Conservation (phyloP, 140 eudicot genomes). For the Cichorium intybus region DNA sequence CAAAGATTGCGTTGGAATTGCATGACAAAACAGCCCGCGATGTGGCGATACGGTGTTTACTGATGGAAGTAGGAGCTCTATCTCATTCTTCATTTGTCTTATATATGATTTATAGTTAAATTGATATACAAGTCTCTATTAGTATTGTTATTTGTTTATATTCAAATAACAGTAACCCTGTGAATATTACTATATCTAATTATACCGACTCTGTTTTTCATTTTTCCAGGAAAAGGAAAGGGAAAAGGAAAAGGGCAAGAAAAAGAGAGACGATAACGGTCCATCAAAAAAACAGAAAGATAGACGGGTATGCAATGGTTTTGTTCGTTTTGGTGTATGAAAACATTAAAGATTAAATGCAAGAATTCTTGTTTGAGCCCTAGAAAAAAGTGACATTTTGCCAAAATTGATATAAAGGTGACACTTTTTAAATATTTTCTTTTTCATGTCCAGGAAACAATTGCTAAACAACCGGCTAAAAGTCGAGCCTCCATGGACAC, state of each 20-base stretch:
- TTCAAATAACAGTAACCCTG: too few species aligned
- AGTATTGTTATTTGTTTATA: too few species aligned
- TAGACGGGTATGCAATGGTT: constrained; percentile 44
- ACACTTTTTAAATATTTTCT: not conserved
- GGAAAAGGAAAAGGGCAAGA: constrained; percentile 55
- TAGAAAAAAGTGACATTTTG: too few species aligned
- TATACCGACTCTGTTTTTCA: not conserved
- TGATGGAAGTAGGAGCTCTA: constrained; percentile 52
- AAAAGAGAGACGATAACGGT: constrained; percentile 46
- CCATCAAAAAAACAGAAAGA: constrained; percentile 39
- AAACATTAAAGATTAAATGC: too few species aligned
- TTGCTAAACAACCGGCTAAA: constrained; percentile 39
- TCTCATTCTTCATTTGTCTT: not conserved
- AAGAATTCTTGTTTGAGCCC: too few species aligned
- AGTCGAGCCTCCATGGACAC: constrained; percentile 33
- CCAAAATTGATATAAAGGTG: too few species aligned
- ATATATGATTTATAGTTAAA: not conserved
- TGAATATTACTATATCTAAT: too few species aligned
- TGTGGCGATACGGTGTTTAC: constrained; percentile 57
- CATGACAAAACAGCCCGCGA: constrained; percentile 59
- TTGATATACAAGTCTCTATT: not conserved
- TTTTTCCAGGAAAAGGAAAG: constrained; percentile 48
- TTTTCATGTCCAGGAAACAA: constrained; percentile 39
- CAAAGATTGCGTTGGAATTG: constrained; percentile 58
- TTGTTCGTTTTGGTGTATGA: too few species aligned